A percentile compares a stretch with the other conserved stretches of the same genome.
These are phyloP conservation scores for Solanum stenotomum DNA, from an alignment of 257 asterid genomes.

Conservation along the genomic window DNA sequence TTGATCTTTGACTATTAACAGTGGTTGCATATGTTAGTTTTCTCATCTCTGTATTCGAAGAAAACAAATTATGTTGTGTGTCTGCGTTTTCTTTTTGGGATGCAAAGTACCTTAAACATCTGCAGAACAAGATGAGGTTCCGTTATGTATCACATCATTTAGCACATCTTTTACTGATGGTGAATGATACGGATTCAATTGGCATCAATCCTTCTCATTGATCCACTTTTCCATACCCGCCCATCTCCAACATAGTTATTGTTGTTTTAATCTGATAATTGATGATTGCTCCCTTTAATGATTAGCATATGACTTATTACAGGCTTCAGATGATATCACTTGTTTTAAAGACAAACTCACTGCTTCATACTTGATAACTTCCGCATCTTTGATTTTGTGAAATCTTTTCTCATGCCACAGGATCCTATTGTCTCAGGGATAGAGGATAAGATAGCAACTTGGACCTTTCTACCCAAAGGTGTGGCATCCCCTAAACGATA, in stretches of 20 bases:
- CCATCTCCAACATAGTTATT: not conserved
- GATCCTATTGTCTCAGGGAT: slow-evolving; percentile 94
- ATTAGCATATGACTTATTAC: not conserved
- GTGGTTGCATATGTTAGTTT: not conserved
- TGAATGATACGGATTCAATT: not conserved
- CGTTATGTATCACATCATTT: not conserved
- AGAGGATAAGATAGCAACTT: slow-evolving; percentile 90
- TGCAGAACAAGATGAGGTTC: not conserved
- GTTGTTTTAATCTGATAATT: not conserved
- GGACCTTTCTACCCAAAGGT: slow-evolving; percentile 98
- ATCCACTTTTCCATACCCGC: not conserved
- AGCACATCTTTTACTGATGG: not conserved
- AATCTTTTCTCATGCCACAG: slow-evolving; percentile 22
- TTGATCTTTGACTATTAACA: not conserved
- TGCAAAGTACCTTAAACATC: not conserved
- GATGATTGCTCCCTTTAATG: not conserved
- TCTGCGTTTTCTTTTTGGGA: not conserved
- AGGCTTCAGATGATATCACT: not conserved
- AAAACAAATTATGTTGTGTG: not conserved
- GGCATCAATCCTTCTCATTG: not conserved
- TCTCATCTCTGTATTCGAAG: not conserved
- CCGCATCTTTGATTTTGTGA: not conserved
- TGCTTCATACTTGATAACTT: not conserved
- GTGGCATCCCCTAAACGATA: not conserved
- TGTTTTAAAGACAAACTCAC: not conserved